phyloP scores from a whole-genome alignment of 208 protist genomes.

The Phytomonas francai region DNA sequence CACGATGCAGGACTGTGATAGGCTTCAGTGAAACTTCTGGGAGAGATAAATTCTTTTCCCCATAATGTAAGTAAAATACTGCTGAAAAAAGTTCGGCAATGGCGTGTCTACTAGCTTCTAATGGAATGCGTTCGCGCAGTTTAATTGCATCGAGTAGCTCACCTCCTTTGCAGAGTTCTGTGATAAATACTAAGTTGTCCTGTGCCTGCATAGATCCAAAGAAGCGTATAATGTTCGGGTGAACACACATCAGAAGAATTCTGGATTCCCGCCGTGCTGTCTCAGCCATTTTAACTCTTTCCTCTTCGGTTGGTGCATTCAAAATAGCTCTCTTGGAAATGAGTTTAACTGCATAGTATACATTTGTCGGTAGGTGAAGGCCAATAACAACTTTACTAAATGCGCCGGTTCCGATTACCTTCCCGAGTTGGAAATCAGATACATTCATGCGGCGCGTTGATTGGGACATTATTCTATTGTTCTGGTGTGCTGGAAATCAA shows the following conservation, averaged over 20 bases:
- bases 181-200: slow-evolving; percentile 82
- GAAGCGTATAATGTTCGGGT: slow-evolving; percentile 85
- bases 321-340: slow-evolving; percentile 80
- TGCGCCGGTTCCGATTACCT: slow-evolving; percentile 59
- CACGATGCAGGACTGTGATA: slow-evolving; percentile 89
- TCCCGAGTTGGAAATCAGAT: slow-evolving; percentile 73
- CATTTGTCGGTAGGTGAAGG: slow-evolving; percentile 48
- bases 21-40: slow-evolving; percentile 26
- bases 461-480: background rate
- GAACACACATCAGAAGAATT: slow-evolving; percentile 85
- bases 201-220: slow-evolving; percentile 73
- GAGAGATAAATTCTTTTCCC: slow-evolving; percentile 35
- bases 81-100: slow-evolving; percentile 93
- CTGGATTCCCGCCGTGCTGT: slow-evolving; percentile 71
- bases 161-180: slow-evolving; percentile 78
- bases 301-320: slow-evolving; percentile 81
- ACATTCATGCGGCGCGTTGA: slow-evolving; percentile 39
- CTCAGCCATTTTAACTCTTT: slow-evolving; percentile 76
- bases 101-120: slow-evolving; percentile 73
- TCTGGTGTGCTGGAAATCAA: background rate
- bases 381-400: slow-evolving; percentile 87
- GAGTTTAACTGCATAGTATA: slow-evolving; percentile 76
- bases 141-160: slow-evolving; percentile 74
- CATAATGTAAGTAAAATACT: slow-evolving; percentile 93
- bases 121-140: slow-evolving; percentile 44